Base-by-base conservation (phyloP, 331 rosid species). In the Saraca asoca region DNA sequence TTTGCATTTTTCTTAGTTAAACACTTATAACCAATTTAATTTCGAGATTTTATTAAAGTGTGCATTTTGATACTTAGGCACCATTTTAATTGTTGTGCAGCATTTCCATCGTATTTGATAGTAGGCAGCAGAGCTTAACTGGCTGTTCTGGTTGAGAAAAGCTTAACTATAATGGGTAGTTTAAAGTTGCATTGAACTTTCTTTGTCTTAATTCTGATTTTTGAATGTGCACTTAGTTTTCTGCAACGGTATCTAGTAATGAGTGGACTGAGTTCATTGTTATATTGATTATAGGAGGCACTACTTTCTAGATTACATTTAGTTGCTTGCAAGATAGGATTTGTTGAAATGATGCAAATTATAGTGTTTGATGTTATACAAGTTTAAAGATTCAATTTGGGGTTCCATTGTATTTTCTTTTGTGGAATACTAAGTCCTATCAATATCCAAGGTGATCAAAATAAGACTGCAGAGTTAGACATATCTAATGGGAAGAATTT, bases 61-160 rank as follows among this genome's bases (percentile, higher is more conserved):
- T 24, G 31, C 2, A 24, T 42, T 17, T 39, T 71, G 16, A 6
- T 71, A 6, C 20, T 19, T 5, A 33, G 11, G 19, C 9, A 43
- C 41, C 4, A 64, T 44, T 51, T 48, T 49, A 13, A 39, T 33
- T 20, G 58, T n/a, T 66, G 39, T 62, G 72, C 80, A 84, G 91
- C 78, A 34, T 61, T 76, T 70, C 82, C 84, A 76, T 64, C 70
- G 12, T 59, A 66, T 16, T 76, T 76, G 57, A 20, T 84, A 6
- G 78, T 80, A 4, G 83, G 83, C 34, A 46, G 82, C 58, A 88
- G 91, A 20, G 61, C 88, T 72, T 82, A 95, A 12, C 43, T 92
- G 54, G 82, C 78, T 68, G 75, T 79, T 75, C 20, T 88, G 7
- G 72, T 82, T 12, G 81, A 74, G 78, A 51, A 85, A 79, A 73